Percentiles rank a stretch among this genome's conserved stretches.
These are phyloP conservation scores for Penicillium freii DNA, from an alignment of 2,329 filamentous ascomycete species.

Conservation along the genomic window DNA sequence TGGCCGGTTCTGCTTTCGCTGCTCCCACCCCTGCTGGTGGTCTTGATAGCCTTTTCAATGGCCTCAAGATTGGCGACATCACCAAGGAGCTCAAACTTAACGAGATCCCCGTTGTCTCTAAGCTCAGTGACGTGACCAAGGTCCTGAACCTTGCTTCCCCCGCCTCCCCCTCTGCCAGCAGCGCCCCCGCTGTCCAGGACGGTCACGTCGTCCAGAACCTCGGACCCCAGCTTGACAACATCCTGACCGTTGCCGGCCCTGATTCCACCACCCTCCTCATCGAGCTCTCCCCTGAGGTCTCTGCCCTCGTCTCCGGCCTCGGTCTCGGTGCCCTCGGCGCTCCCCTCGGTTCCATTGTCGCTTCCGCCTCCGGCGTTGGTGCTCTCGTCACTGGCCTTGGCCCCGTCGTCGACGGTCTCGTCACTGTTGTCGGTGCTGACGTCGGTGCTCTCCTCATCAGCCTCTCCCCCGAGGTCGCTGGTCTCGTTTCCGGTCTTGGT, in stretches of 20 bases:
- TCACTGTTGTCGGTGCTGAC: constrained; percentile 34
- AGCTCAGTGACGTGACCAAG: constrained; percentile 20
- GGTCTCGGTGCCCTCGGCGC: constrained; percentile 27
- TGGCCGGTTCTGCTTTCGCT: constrained; percentile 14
- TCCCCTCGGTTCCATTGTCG: constrained; percentile 29
- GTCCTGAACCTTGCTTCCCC: constrained; percentile 11
- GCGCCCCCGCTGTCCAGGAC: constrained; percentile 15
- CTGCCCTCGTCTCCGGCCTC: constrained; percentile 29
- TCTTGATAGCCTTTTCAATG: constrained; percentile 12
- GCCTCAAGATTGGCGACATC: constrained; percentile 23
- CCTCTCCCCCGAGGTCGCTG: constrained; percentile 29
- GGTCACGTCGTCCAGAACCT: constrained; percentile 34
- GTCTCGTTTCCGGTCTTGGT: constrained; percentile 30
- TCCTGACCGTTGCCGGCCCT: constrained; percentile 31
- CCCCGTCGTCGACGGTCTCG: constrained; percentile 25
- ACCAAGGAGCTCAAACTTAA: constrained; percentile 18
- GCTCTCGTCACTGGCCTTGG: constrained; percentile 28
- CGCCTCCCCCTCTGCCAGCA: constrained; percentile 13
- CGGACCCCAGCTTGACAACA: constrained; percentile 31
- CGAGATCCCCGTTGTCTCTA: constrained; percentile 19
- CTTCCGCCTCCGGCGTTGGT: constrained; percentile 28
- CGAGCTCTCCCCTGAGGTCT: constrained; percentile 32
- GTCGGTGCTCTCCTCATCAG: constrained; percentile 31
- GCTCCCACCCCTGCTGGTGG: constrained; percentile 4
- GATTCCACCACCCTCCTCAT: constrained; percentile 31